Evolutionary conservation across 805 yeast species (phyloP).

Genomic region (Vanderwaltozyma tropicalis): DNA sequence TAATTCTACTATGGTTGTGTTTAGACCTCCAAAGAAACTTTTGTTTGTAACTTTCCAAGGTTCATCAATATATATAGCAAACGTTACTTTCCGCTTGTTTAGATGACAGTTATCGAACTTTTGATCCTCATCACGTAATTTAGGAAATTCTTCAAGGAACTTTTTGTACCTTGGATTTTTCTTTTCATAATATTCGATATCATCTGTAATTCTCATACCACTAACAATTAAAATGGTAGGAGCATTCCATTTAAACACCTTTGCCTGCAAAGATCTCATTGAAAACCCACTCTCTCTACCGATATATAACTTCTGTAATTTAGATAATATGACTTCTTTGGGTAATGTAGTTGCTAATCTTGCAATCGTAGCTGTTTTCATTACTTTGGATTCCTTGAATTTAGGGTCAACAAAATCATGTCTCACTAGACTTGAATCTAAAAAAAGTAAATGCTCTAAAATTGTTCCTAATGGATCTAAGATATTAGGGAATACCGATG

Average conservation of each 20-base stretch:
- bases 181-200: slow-evolving; percentile 12
- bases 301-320: slow-evolving; percentile 44
- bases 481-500: slow-evolving; percentile 33
- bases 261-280: slow-evolving; percentile 74
- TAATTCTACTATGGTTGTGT: slow-evolving; percentile 52
- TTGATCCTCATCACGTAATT: slow-evolving; percentile 28
- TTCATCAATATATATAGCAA: slow-evolving; percentile 52
- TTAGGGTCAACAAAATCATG: slow-evolving; percentile 1
- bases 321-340: slow-evolving; percentile 16
- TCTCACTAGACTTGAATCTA: slow-evolving; percentile 16
- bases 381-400: slow-evolving; percentile 7
- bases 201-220: slow-evolving; percentile 43
- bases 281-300: slow-evolving; percentile 75
- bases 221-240: slow-evolving; percentile 64
- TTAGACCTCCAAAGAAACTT: slow-evolving; percentile 55
- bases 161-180: slow-evolving; percentile 35
- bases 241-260: slow-evolving; percentile 81
- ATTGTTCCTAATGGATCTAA: slow-evolving; percentile 36
- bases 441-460: slow-evolving; percentile 35
- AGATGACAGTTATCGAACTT: slow-evolving; percentile 7
- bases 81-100: slow-evolving; percentile 35
- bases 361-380: slow-evolving; percentile 29
- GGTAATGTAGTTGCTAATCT: slow-evolving; percentile 35
- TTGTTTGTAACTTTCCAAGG: slow-evolving; percentile 77
- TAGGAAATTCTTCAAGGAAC: slow-evolving; percentile 42